Conservation (phyloP, 495 filamentous ascomycete genomes). For the Talaromyces adpressus region DNA sequence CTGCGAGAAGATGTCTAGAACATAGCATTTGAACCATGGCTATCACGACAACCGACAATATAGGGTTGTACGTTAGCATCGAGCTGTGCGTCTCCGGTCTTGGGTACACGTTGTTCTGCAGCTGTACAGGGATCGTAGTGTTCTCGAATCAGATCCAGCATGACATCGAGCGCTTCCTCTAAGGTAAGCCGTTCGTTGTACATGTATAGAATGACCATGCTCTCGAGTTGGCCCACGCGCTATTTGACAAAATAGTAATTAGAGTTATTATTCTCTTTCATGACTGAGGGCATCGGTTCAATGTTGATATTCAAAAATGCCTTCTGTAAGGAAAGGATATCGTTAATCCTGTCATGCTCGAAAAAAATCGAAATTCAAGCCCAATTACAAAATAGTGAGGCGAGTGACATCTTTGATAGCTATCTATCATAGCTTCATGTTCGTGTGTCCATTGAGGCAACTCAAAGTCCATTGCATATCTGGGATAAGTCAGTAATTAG, state of each 20-base stretch:
- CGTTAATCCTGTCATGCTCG: neutral
- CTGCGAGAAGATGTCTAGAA: neutral
- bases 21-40: too few species aligned
- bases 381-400: neutral
- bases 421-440: neutral
- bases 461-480: constrained; percentile 4
- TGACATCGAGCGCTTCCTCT: neutral
- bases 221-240: constrained; percentile 1
- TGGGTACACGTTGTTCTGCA: neutral
- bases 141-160: neutral
- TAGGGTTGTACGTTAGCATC: constrained; percentile 1
- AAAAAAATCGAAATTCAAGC: neutral
- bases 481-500: neutral
- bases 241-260: neutral
- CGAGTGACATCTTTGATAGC: neutral
- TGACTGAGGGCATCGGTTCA: neutral
- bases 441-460: constrained; percentile 2
- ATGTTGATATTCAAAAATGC: neutral
- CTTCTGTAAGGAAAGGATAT: neutral
- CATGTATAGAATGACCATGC: constrained; percentile 1
- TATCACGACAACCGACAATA: constrained; percentile 4
- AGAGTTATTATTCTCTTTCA: neutral
- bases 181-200: constrained; percentile 1
- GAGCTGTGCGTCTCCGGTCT: neutral
- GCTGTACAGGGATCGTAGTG: constrained; percentile 1